A percentile compares a stretch with the other conserved stretches of the same genome.
These are phyloP conservation scores for Alternaria novae-zelandiae DNA, from an alignment of 2,329 filamentous ascomycete species.

Conservation along the genomic window DNA sequence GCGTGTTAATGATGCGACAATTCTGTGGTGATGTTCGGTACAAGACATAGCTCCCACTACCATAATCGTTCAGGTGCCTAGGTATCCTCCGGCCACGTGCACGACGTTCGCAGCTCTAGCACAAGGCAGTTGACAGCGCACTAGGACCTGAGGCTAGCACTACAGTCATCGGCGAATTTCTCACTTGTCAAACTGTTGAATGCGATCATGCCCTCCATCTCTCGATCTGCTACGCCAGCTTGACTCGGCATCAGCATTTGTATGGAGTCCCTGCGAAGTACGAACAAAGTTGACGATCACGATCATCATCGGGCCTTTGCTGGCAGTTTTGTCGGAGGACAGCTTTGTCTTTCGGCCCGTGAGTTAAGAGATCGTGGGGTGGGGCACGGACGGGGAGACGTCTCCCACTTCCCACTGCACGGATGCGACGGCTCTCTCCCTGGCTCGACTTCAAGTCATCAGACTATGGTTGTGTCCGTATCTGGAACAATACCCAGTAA, in stretches of 20 bases:
- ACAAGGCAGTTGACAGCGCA: background rate
- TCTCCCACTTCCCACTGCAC: background rate
- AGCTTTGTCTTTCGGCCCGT: constrained; percentile 13
- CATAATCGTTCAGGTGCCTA: background rate
- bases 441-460: constrained; percentile 6
- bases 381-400: constrained; percentile 12
- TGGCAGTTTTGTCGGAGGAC: constrained; percentile 14
- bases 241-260: background rate
- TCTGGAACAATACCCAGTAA: background rate
- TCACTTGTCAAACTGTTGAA: background rate
- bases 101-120: constrained; percentile 1
- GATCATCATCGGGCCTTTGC: constrained; percentile 17
- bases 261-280: constrained; percentile 13
- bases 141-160: background rate
- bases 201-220: background rate
- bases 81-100: constrained; percentile 1
- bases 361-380: constrained; percentile 14
- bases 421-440: constrained; percentile 22
- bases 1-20: background rate
- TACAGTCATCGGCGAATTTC: background rate
- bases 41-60: background rate
- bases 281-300: constrained; percentile 23
- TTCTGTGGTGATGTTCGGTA: background rate
- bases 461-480: constrained; percentile 3
- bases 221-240: background rate